These are phyloP conservation scores for Pythium pyrilobum DNA, from an alignment of 352 stramenopile genomes.

Conservation along the genomic window DNA sequence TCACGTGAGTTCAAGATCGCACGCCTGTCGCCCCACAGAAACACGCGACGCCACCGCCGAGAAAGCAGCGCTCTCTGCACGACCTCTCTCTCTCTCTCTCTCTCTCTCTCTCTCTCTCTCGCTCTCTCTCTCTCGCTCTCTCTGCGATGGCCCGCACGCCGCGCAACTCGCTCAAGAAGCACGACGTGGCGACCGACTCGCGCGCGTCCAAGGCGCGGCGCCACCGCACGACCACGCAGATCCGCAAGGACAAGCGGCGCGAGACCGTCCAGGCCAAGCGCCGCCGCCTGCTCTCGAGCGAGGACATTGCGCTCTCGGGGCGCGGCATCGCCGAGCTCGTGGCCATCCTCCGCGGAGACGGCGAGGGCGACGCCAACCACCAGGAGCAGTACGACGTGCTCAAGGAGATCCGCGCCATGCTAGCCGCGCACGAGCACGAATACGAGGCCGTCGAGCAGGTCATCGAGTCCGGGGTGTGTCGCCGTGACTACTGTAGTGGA, in stretches of 20 bases:
- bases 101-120: too few relatives aligned
- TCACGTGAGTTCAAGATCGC: too few relatives aligned
- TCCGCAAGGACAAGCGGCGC: slow-evolving; percentile 72
- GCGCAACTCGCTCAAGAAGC: slow-evolving; percentile 75
- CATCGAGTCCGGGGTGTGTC: slow-evolving; percentile 68
- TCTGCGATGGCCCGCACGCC: slow-evolving; percentile 30
- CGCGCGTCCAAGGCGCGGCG: slow-evolving; percentile 57
- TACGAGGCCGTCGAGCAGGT: slow-evolving; percentile 66
- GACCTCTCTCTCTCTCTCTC: background rate
- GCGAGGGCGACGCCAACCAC: slow-evolving; percentile 21
- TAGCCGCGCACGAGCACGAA: slow-evolving; percentile 58
- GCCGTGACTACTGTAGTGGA: background rate
- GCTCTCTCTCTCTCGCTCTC: too few relatives aligned
- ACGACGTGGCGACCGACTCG: slow-evolving; percentile 54
- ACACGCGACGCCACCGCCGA: too few relatives aligned
- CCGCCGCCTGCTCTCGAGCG: slow-evolving; percentile 47
- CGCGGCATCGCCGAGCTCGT: slow-evolving; percentile 55
- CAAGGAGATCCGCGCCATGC: slow-evolving; percentile 56
- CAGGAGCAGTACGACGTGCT: slow-evolving; percentile 68
- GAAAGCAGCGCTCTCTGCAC: too few relatives aligned
- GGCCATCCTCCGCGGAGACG: slow-evolving; percentile 23
- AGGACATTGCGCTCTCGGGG: slow-evolving; percentile 39
- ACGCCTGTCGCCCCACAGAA: too few relatives aligned
- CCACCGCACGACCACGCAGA: slow-evolving; percentile 53
- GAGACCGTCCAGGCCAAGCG: slow-evolving; percentile 61